Conservation (phyloP, 805 yeast genomes). For the Candida piceae region DNA sequence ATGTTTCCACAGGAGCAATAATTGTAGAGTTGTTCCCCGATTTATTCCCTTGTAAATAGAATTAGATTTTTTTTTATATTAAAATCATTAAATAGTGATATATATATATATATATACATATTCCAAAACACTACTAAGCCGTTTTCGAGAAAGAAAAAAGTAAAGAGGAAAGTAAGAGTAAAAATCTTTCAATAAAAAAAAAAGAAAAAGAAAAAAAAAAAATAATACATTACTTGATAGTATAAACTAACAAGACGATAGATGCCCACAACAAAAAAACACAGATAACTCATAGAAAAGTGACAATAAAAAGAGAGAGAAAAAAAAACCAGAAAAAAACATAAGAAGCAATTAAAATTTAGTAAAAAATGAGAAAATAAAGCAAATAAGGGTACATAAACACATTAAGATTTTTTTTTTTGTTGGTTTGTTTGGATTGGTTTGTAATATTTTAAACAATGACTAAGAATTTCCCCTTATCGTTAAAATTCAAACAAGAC, state of each 20-base stretch:
- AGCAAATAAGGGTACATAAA: too few species aligned
- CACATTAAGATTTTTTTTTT: too few species aligned
- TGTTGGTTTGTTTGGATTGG: too few species aligned
- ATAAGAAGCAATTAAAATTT: too few species aligned
- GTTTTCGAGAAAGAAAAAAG: background rate
- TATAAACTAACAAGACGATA: too few species aligned
- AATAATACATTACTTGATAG: too few species aligned
- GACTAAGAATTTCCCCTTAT: constrained; percentile 22
- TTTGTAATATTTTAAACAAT: background rate
- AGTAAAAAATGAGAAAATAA: too few species aligned
- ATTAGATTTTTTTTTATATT: background rate
- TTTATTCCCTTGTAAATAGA: background rate
- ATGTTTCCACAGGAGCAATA: background rate
- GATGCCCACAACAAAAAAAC: too few species aligned
- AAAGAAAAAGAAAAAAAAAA: background rate
- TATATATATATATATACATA: background rate
- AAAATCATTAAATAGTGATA: too few species aligned
- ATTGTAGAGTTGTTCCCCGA: background rate
- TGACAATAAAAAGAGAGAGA: too few species aligned
- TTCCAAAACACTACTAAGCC: background rate
- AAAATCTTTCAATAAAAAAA: background rate
- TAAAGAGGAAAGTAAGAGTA: background rate
- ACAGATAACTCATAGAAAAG: too few species aligned
- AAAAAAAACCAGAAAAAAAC: too few species aligned
- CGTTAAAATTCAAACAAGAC: constrained; percentile 23